Conservation (phyloP, 2,329 filamentous ascomycete genomes). For the Fusarium veterinarium region DNA sequence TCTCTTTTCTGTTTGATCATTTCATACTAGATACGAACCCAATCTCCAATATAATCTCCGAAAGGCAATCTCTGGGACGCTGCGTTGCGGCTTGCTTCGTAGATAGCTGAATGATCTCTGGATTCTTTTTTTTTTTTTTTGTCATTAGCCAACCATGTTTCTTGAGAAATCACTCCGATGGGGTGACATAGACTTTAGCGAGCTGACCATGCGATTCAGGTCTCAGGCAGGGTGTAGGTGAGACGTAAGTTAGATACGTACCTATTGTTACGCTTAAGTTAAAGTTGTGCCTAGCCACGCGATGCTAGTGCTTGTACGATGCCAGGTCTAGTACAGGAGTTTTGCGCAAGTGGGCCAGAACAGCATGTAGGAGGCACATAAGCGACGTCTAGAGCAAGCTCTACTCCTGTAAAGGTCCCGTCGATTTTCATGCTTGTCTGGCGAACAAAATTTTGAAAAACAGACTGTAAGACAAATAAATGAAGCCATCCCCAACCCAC, state of each 20-base stretch:
- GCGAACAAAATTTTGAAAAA: not conserved
- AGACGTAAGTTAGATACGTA: not conserved
- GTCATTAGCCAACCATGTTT: not conserved
- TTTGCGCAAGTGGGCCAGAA: not conserved
- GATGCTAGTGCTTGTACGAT: not conserved
- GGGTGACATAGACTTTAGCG: slow-evolving; percentile 17
- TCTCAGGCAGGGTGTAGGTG: slow-evolving; percentile 13
- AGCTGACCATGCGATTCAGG: slow-evolving; percentile 9
- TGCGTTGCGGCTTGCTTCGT: not conserved
- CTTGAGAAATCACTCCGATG: not conserved
- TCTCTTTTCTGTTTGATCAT: slow-evolving; percentile 11
- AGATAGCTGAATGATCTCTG: slow-evolving; percentile 12
- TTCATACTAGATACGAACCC: slow-evolving; percentile 27
- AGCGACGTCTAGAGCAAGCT: not conserved
- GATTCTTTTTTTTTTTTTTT: not conserved
- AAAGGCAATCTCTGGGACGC: not conserved
- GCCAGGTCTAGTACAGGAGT: not conserved
- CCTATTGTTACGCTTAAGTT: not conserved
- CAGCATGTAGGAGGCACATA: not conserved
- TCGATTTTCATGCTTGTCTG: no score
- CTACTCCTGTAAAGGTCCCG: no score
- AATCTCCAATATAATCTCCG: not conserved
- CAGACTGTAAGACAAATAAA: not conserved
- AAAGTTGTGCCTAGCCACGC: slow-evolving; percentile 2
- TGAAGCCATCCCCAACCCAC: slow-evolving; percentile 21